Evolutionary conservation across 83 land plant species (phyloP), one percentile per base, ranked within the genome.

Genomic region (Picea mariana): DNA sequence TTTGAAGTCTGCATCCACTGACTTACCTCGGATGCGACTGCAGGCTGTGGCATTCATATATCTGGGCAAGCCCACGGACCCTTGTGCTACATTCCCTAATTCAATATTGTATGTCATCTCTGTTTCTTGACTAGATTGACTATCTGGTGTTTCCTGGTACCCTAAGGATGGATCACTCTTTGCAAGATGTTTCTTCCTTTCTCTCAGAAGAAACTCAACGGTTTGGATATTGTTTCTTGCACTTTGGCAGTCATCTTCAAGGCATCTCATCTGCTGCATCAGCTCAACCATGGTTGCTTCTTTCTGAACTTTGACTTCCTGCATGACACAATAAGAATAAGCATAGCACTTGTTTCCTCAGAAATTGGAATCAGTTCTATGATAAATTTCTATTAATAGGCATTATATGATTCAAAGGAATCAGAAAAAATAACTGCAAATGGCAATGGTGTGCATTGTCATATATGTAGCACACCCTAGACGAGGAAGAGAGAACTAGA

Each of bases 1-100:
- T 24, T 52, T 69, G 64, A 38, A 31, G n/a, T 63, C 61, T 65
- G 15, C 65, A 42, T 79, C 86, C 24, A 59, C 21, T 63, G 82
- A 83, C 40, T 63, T 81, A 64, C 79, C 81, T 75, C 78, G 78
- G 6, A 55, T 23, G 62, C n/a, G 62, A 79, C 90, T 88, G 76
- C 80, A 86, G 68, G 84, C 12, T 16, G 90, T 88, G 61, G 90
- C 24, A 63, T 62, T 78, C 90, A 88, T 88, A 80, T 83, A 88
- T 75, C 86, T 83, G 23, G 90, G 88, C 24, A 86, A 6, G 27
- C 77, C 40, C 49, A 81, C 26, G 3, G 77, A 65, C 73, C 69
- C 27, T 55, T 77, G 38, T 49, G 42, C 55, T 68, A 61, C 34
- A 60, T 21, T 62, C 38, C 60, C 24, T 77, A 52, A 49, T 73